These are phyloP conservation scores for Clarireedia paspali DNA, from an alignment of 2,329 filamentous ascomycete species.

Conservation along the genomic window DNA sequence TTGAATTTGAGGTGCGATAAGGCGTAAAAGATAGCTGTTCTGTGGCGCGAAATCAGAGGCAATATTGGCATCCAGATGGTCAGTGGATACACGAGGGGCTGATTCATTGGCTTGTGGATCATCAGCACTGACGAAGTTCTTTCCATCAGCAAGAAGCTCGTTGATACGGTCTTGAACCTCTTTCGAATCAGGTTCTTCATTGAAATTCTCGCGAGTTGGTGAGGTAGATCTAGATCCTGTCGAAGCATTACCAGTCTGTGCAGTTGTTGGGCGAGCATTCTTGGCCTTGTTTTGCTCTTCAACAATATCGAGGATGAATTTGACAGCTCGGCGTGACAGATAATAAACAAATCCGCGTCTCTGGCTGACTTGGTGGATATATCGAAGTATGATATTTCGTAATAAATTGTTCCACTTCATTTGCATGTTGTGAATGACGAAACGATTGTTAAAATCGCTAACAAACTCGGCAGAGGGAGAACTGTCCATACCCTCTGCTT, in stretches of 20 bases:
- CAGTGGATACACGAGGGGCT: constrained; percentile 37
- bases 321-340: constrained; percentile 88
- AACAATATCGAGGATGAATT: constrained; percentile 96
- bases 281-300: constrained; percentile 74
- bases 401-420: constrained; percentile 97
- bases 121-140: constrained; percentile 70
- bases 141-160: constrained; percentile 76
- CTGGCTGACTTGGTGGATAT: constrained; percentile 96
- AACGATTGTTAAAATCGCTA: constrained; percentile 95
- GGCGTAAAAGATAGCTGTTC: constrained; percentile 87
- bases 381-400: constrained; percentile 91
- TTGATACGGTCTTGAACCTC: constrained; percentile 80
- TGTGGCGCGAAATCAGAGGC: constrained; percentile 82
- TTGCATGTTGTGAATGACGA: constrained; percentile 96
- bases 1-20: constrained; percentile 97
- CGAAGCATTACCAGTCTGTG: constrained; percentile 24
- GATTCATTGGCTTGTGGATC: constrained; percentile 35
- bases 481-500: constrained; percentile 50
- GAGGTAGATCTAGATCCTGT: constrained; percentile 13
- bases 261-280: constrained; percentile 24
- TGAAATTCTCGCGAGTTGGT: constrained; percentile 14
- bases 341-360: constrained; percentile 96
- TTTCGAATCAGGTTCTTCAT: constrained; percentile 34
- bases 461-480: constrained; percentile 67
- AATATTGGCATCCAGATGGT: constrained; percentile 66